Conservation (phyloP, 305 asterid genomes). For the Monarda citriodora region DNA sequence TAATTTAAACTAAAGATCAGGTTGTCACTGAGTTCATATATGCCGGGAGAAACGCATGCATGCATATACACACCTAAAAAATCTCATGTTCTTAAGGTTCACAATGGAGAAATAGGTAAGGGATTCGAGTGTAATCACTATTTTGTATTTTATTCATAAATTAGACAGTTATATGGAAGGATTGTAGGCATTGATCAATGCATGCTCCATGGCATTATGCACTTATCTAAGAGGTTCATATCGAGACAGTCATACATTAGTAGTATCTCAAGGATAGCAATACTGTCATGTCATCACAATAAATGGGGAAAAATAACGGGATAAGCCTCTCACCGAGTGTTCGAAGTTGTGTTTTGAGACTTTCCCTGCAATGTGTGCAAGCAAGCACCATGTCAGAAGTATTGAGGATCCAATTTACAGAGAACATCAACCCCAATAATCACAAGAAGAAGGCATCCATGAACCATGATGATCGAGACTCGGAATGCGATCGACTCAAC, state of each 20-base stretch:
- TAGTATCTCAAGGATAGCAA: not conserved
- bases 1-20: too few species aligned
- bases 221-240: not conserved
- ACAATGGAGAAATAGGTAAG: not conserved
- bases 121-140: too few species aligned
- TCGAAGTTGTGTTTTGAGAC: constrained; percentile 46
- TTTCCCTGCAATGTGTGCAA: constrained; percentile 50
- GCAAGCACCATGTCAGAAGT: constrained; percentile 16
- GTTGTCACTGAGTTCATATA: too few species aligned
- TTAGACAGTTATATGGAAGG: too few species aligned
- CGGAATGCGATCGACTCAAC: too few species aligned
- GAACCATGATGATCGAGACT: too few species aligned
- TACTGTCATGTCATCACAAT: not conserved
- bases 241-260: not conserved
- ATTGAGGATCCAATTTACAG: not conserved
- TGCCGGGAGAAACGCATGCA: not conserved
- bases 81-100: not conserved
- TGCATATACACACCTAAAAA: not conserved
- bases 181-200: too few species aligned
- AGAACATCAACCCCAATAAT: not conserved
- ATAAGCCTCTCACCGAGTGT: constrained; percentile 52
- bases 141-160: too few species aligned
- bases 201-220: not conserved
- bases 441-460: too few species aligned
- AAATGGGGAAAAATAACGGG: not conserved